phyloP scores from a whole-genome alignment of 2,329 filamentous ascomycete genomes.

The Apiospora phragmitis region DNA sequence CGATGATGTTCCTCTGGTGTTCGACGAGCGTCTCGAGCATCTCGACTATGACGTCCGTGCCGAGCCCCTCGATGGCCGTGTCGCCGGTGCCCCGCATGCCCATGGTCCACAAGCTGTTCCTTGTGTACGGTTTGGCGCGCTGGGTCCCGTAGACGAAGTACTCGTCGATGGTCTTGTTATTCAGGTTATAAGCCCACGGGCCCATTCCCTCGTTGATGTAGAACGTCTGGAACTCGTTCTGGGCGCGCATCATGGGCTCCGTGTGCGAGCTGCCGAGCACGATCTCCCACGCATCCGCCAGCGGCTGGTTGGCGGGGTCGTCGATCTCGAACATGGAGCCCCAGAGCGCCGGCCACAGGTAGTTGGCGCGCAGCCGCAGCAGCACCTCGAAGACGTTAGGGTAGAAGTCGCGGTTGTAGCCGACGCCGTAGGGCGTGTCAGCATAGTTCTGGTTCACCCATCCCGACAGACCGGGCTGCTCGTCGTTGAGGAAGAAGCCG shows the following conservation, averaged over 20 bases:
- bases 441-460: conserved; percentile 55
- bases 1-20: conserved; percentile 60
- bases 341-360: conserved; percentile 75
- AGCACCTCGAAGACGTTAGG: conserved; percentile 69
- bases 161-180: conserved; percentile 66
- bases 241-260: conserved; percentile 67
- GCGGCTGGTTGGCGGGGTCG: conserved; percentile 65
- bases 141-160: conserved; percentile 69
- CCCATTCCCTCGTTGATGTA: conserved; percentile 47
- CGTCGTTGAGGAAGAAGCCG: conserved; percentile 71
- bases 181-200: conserved; percentile 69
- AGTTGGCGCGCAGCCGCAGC: conserved; percentile 70
- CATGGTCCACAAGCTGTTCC: conserved; percentile 65
- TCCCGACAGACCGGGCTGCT: conserved; percentile 66
- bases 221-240: conserved; percentile 55
- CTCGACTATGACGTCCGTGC: conserved; percentile 54
- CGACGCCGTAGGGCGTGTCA: conserved; percentile 45
- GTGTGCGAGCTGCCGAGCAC: conserved; percentile 74
- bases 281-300: conserved; percentile 73
- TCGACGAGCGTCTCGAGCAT: conserved; percentile 62
- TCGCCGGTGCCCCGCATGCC: conserved; percentile 72
- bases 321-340: conserved; percentile 72
- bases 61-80: conserved; percentile 56
- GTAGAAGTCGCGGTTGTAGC: conserved; percentile 65
- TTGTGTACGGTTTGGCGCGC: conserved; percentile 65